Evolutionary conservation across 306 rosid species (phyloP), one percentile per base, ranked within the genome.

Genomic region (Potentilla sterilis): DNA sequence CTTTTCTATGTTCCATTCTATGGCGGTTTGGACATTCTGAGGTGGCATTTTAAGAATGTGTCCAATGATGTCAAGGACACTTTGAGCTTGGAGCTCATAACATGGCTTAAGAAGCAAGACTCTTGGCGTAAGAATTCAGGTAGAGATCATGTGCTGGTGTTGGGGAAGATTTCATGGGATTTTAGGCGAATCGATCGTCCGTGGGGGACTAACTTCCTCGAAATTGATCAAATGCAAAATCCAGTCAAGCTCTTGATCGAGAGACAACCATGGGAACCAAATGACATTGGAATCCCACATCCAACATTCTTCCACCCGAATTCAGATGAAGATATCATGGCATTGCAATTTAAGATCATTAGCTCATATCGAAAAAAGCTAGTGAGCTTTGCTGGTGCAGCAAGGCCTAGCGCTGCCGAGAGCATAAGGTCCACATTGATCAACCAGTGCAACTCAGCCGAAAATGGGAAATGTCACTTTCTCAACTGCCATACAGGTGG

Each of bases 131-230:
- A 47, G 51, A 87, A 86, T 35, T 80, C 84, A 7, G 89, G 97
- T 61, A 87, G 86, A 80, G 97, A 91, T 82, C 93, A 89, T 78
- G 89, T 87, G 4, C 68, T 91, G 81, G 97, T 87, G 72, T 79
- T 91, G 82, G 97, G 97, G 4, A 91, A 91, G 72, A 84, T 91
- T 74, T 91, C 97, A 13, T 89, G 97, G 97, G 97, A 91, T 83
- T 91, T 91, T 49, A 78, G 97, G 81, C 80, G 97, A 72, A 65
- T 74, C 2, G 74, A 35, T 22, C 65, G 72, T 0, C 80, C 83
- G 22, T 91, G 97, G 94, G 97, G 94, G 9, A 86, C 85, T 28
- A 89, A 88, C 70, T 78, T 89, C 5, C 72, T 91, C 42, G 92
- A 91, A 79, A 86, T 79, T 75, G 86, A 81, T 49, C 85, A 86